Base-by-base conservation (phyloP, 169 alveolate genomes). In the Eimeria tenella region DNA sequence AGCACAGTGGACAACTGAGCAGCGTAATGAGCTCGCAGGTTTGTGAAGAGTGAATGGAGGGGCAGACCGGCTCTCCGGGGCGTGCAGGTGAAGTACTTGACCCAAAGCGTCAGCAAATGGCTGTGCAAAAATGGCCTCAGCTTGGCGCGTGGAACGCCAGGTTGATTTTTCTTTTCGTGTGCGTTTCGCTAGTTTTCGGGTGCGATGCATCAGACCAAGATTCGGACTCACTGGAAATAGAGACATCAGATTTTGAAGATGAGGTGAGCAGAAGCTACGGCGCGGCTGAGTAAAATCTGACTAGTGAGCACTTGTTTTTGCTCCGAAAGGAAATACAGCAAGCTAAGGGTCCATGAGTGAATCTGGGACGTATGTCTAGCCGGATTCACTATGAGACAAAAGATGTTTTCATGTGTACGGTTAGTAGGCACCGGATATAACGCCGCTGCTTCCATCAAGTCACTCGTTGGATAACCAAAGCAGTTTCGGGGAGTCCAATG, bases 171-270 rank as follows among this genome's bases (percentile, higher is more conserved):
- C 55, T 81, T 31, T 17, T 11, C 4, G 58, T 10, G 56, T 55
- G 42, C 10, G 9, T 81, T 56, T 53, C 74, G 10, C 13, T 56
- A 53, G 73, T 71, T 23, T 10, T 81, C 74, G 74, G 17, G 13
- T 25, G 73, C 53, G 74, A 68, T 56, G 19, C 89, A 53, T 62
- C 55, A 81, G 89, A 81, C 19, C 74, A 81, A 53, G 89, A 53
- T 31, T 31, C 42, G 56, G 89, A 81, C 31, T 81, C 89, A 13
- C 42, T 63, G 73, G 89, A 81, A 23, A 53, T 71, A 3, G 74
- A 50, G 17, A 8, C 21, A 8, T 56, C 73, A 23, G 55, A 8
- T 53, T 56, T 23, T 53, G 89, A 81, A 62, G 89, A 81, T 4
- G 89, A 49, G 89, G 89, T 81, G 73, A 42, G 89, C 73, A 19